phyloP scores from a whole-genome alignment of 192 early-diverging fungal species.

The Backusella australiensis region DNA sequence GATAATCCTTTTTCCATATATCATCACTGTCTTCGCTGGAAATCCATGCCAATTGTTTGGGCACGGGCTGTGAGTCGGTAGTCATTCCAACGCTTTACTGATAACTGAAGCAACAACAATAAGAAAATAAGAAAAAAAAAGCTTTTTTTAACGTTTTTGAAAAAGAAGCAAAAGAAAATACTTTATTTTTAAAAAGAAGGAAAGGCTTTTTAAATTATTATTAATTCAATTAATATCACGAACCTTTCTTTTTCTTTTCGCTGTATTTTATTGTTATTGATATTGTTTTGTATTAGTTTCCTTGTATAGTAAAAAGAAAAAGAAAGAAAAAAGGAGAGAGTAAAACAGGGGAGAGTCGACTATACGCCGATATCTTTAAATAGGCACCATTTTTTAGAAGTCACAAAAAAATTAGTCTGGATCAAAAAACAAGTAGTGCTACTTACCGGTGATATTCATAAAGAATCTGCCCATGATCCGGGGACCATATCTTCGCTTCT shows the following conservation, averaged over 20 bases:
- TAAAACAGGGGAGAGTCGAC: neutral
- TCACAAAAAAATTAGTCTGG: too few species aligned
- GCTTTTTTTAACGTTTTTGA: neutral
- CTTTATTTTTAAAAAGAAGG: neutral
- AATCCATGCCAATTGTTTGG: conserved; percentile 1
- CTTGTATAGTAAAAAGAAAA: neutral
- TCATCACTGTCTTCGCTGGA: neutral
- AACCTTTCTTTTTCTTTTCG: neutral
- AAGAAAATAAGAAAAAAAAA: neutral
- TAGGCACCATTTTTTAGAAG: too few species aligned
- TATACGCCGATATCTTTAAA: too few species aligned
- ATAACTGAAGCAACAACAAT: neutral
- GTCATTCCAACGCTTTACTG: neutral
- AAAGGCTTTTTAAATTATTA: neutral
- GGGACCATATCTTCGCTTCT: too few species aligned
- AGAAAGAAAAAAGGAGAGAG: neutral
- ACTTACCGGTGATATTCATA: too few species aligned
- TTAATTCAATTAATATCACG: neutral
- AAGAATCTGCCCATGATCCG: too few species aligned
- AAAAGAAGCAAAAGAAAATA: neutral
- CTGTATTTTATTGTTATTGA: neutral
- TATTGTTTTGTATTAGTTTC: neutral
- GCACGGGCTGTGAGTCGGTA: neutral
- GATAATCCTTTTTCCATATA: neutral
- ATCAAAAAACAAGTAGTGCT: too few species aligned